Evolutionary conservation across 2,329 filamentous ascomycete genomes (phyloP).

Genomic region (Monosporascus ibericus): DNA sequence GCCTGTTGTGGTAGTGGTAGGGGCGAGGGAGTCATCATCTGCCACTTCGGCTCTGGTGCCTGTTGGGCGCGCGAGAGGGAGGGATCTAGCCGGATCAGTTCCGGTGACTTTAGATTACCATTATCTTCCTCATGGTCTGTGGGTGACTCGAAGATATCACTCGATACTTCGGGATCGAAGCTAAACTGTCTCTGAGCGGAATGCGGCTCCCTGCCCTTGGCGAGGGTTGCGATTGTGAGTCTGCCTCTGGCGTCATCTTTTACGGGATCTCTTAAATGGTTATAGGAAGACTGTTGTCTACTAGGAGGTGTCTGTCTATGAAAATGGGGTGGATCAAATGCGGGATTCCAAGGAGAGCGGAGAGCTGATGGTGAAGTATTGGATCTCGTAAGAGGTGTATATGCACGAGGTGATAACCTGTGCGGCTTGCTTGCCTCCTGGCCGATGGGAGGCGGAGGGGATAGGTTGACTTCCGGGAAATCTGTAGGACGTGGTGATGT

Average conservation of each 20-base stretch:
- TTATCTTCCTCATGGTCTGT: conserved; percentile 18
- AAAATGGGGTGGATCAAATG: conserved; percentile 23
- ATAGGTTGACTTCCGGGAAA: conserved; percentile 41
- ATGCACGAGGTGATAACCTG: conserved; percentile 30
- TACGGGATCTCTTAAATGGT: conserved; percentile 9
- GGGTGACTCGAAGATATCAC: conserved; percentile 37
- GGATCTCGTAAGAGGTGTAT: conserved; percentile 34
- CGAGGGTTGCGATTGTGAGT: conserved; percentile 17
- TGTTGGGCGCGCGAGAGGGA: conserved; percentile 14
- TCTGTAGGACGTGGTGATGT: conserved; percentile 42
- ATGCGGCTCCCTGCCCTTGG: conserved; percentile 13
- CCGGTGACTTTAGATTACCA: conserved; percentile 19
- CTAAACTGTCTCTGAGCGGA: conserved; percentile 9
- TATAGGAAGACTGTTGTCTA: conserved; percentile 3
- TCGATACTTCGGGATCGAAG: conserved; percentile 30
- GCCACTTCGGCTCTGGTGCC: conserved; percentile 38
- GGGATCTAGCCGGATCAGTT: conserved; percentile 23
- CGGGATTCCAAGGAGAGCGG: conserved; percentile 34
- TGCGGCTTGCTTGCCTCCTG: conserved; percentile 15
- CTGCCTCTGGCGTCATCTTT: conserved; percentile 15
- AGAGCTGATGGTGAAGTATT: conserved; percentile 49
- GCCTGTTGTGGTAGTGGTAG: conserved; percentile 17
- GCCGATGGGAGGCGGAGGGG: conserved; percentile 31
- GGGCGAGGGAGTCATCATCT: conserved; percentile 37
- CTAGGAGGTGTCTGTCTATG: conserved; percentile 11